Percentiles rank a stretch among this genome's conserved stretches.
Evolutionary conservation across 495 filamentous ascomycete genomes (phyloP).

Genomic region (Hypoxylon crocopeplum): DNA sequence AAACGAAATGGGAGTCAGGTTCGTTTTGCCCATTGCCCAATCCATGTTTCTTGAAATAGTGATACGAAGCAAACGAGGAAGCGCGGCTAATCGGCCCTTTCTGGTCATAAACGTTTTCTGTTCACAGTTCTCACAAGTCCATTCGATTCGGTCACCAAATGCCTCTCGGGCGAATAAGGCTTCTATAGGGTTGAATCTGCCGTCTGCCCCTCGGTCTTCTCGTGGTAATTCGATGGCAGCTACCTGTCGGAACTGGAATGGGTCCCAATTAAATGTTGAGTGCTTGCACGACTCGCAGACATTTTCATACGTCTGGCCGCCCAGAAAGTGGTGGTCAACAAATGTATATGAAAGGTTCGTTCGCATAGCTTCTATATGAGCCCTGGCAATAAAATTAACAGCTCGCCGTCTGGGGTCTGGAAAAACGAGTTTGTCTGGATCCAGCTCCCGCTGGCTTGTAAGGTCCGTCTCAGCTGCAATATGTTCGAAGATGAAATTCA

Average conservation of each 20-base stretch:
- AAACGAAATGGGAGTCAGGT: background rate
- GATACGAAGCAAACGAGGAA: background rate
- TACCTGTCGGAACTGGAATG: background rate
- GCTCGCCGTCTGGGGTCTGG: too few relatives aligned
- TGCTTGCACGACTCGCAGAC: background rate
- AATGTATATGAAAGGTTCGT: background rate
- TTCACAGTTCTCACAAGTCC: too few relatives aligned
- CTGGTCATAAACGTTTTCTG: too few relatives aligned
- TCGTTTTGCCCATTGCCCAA: background rate
- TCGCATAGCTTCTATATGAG: too few relatives aligned
- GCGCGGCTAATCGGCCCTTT: background rate
- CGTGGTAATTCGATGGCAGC: background rate
- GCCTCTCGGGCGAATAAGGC: too few relatives aligned
- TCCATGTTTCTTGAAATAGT: background rate
- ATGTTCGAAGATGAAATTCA: slow-evolving; percentile 47
- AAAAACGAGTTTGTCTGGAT: too few relatives aligned
- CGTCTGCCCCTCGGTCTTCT: too few relatives aligned
- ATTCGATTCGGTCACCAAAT: too few relatives aligned
- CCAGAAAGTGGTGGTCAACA: background rate
- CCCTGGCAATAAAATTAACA: too few relatives aligned
- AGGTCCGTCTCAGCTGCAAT: slow-evolving; percentile 52
- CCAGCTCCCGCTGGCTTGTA: too few relatives aligned
- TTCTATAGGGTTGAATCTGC: too few relatives aligned
- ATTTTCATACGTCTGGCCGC: background rate
- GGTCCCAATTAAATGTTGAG: background rate